Conservation (phyloP, 768 basidiomycete genomes). For the Ephemerocybe angulata region DNA sequence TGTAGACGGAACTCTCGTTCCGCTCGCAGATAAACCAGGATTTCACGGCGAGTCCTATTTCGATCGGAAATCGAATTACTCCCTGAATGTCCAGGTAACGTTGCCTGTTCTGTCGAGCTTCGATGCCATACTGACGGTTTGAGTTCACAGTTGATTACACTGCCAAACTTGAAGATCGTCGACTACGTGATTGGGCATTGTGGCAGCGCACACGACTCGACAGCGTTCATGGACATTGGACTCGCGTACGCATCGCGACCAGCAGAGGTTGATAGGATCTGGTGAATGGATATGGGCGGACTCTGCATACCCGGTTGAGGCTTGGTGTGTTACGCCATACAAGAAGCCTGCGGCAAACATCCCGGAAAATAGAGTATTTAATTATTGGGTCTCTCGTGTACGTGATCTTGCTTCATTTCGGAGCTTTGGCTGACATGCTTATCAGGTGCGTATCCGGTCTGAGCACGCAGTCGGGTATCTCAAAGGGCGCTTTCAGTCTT, state of each 20-base stretch:
- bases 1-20: conserved; percentile 35
- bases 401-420: conserved; percentile 1
- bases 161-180: conserved; percentile 9
- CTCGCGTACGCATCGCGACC: conserved; percentile 15
- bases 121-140: background rate
- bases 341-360: conserved; percentile 23
- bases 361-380: conserved; percentile 22
- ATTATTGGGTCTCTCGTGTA: conserved; percentile 22
- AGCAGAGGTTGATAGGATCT: conserved; percentile 9
- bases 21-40: conserved; percentile 23
- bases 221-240: conserved; percentile 10
- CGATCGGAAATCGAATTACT: conserved; percentile 33
- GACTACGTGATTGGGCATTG: conserved; percentile 9
- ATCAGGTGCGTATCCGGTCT: conserved; percentile 27
- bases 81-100: conserved; percentile 28
- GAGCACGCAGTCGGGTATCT: conserved; percentile 39
- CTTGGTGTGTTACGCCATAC: conserved; percentile 23
- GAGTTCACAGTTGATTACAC: conserved; percentile 8
- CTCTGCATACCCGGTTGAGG: conserved; percentile 25
- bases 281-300: conserved; percentile 27
- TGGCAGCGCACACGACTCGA: conserved; percentile 10
- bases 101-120: background rate
- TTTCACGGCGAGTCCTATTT: conserved; percentile 33
- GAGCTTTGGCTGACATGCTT: background rate
- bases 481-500: conserved; percentile 36